Evolutionary conservation across 2,329 filamentous ascomycete genomes (phyloP), one percentile per base, ranked within the genome.

Genomic region (Ophiostoma perfectum): DNA sequence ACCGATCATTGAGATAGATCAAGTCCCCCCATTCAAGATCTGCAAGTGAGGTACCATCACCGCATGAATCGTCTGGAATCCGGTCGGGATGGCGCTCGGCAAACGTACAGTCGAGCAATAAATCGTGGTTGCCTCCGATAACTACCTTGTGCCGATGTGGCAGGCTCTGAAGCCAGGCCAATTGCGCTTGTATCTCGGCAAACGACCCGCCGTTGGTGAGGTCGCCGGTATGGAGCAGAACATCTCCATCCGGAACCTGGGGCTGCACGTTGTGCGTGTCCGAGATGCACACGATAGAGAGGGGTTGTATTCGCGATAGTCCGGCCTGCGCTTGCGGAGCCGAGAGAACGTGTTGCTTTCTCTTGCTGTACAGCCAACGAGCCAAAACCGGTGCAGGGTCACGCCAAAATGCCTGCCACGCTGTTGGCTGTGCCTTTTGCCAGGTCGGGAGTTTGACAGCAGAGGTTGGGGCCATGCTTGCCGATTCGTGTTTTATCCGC

Each of bases 121-220:
- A 36, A 27, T 72, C 71, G 55, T 72, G 71, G 63, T 72, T 72
- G 2, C 70, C 71, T 16, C 78, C 73, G 1, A 79, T 73, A 27
- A 80, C 71, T 18, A 80, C 4, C 45, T 47, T 47, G 45, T 47
- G 2, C 4, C 45, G 45, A 14, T 47, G 45, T 14, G 45, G 45
- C 14, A 47, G 45, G 45, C 45, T 47, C 14, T 47, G 12, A 14
- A 47, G 45, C 45, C 45, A 47, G 45, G 45, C 14, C 45, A 47
- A 14, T 11, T 47, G 45, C 14, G 45, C 45, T 47, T 47, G 45
- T 5, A 47, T 12, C 12, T 47, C 45, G 45, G 45, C 45, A 47
- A 47, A 47, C 3, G 45, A 16, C 12, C 45, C 45, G 14, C n/a
- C n/a, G 45, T 47, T 47, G 14, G 45, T 47, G 8, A 47, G 45